Evolutionary conservation across 2,329 filamentous ascomycete species (phyloP), one percentile per base, ranked within the genome.

Genomic region (Beauveria scarabaeidicola): DNA sequence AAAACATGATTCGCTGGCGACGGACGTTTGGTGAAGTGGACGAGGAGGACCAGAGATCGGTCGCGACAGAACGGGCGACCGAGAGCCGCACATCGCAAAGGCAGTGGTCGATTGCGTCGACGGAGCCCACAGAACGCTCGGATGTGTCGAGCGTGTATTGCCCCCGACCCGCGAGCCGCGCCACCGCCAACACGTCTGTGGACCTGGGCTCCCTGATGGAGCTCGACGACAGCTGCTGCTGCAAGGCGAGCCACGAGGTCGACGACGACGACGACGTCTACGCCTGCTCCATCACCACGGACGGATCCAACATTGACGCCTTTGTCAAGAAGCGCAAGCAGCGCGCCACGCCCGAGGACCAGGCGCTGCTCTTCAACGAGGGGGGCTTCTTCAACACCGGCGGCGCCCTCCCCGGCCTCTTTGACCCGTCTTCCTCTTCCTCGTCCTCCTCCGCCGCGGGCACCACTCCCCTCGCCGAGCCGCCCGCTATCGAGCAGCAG

Each of bases 151-250:
- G 76, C 15, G 75, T 74, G 50, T 74, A 36, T 36, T 36, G 73
- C n/a, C 66, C 62, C 3, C 68, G 74, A 2, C 74, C 76, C 1
- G 70, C 70, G 29, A 79, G 77, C 2, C 72, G 70, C 25, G 75
- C 78, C 58, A 79, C 78, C 0, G 71, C 74, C 9, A 74, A 72
- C 29, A 80, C 77, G 0, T 79, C 77, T 0, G 66, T 80, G 44
- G 76, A 79, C 62, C 63, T 75, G 2, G 32, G 32, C 15, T 54
- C 51, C 6, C n/a, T 60, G 6, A 32, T 55, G 46, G 58, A 60
- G 4, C 44, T 41, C 25, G 58, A 60, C n/a, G 58, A 55, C 38
- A 15, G 46, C 25, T 46, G 25, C 38, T 17, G 44, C 52, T 17
- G 19, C 44, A 40, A 43, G 17, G n/a, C 32, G n/a, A 32, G 27